phyloP scores from a whole-genome alignment of 1,284 basidiomycete genomes.

The Calocybe gambosa region DNA sequence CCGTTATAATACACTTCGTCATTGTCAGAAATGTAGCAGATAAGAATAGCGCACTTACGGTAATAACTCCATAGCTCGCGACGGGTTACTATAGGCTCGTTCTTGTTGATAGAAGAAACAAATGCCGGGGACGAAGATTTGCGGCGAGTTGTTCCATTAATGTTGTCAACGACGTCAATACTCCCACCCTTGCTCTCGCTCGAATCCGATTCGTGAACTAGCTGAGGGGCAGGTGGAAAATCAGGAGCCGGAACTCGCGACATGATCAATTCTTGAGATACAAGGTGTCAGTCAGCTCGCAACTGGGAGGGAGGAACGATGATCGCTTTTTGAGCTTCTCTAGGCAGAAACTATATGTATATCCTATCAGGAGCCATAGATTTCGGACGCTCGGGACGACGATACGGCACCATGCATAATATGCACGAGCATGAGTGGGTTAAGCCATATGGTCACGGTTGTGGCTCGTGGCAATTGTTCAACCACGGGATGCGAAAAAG shows the following conservation, averaged over 20 bases:
- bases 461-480: too few species aligned
- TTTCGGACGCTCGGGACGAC: not conserved
- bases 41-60: conserved; percentile 35
- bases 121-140: conserved; percentile 15
- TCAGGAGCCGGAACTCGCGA: not conserved
- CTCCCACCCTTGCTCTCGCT: conserved; percentile 7
- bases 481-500: too few species aligned
- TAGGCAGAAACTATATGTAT: not conserved
- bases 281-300: not conserved
- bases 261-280: not conserved
- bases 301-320: not conserved
- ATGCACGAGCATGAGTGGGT: not conserved
- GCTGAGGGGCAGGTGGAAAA: not conserved
- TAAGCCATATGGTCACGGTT: not conserved
- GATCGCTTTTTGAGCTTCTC: conserved; percentile 5
- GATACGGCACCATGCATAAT: not conserved
- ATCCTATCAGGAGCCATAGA: not conserved
- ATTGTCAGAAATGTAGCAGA: not conserved
- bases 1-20: conserved; percentile 64
- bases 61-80: conserved; percentile 72
- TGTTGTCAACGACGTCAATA: too few species aligned
- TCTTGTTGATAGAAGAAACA: conserved; percentile 31
- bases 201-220: conserved; percentile 1
- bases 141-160: not conserved
- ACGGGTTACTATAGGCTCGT: conserved; percentile 54